These are phyloP conservation scores for Neonectria neomacrospora DNA, from an alignment of 2,329 filamentous ascomycete species.

Conservation along the genomic window DNA sequence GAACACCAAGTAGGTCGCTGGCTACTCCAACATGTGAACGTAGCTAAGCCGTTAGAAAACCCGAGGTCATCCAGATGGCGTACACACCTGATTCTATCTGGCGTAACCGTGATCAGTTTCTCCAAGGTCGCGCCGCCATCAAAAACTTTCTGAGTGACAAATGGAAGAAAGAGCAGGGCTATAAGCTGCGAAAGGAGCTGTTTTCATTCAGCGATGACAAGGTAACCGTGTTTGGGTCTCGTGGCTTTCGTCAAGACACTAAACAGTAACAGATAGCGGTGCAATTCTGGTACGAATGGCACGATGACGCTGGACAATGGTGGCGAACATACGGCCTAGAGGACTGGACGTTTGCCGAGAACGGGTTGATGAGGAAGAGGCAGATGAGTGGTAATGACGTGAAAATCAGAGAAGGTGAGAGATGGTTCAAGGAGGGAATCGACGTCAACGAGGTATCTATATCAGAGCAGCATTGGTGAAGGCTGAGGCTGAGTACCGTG, in stretches of 20 bases:
- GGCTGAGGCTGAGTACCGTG: too few relatives aligned
- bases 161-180: constrained; percentile 78
- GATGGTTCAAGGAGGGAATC: constrained; percentile 77
- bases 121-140: constrained; percentile 75
- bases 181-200: constrained; percentile 83
- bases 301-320: constrained; percentile 78
- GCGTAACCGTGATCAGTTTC: constrained; percentile 79
- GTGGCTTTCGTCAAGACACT: too few relatives aligned
- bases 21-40: too few relatives aligned
- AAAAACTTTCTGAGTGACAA: constrained; percentile 75
- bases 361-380: constrained; percentile 77
- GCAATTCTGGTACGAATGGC: constrained; percentile 91
- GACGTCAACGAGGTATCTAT: constrained; percentile 76
- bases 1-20: constrained; percentile 73
- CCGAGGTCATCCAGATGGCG: constrained; percentile 71
- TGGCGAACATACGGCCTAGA: constrained; percentile 88
- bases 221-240: constrained; percentile 43
- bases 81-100: constrained; percentile 84
- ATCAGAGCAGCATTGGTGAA: constrained; percentile 73
- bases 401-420: constrained; percentile 67
- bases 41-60: constrained; percentile 62
- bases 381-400: constrained; percentile 83
- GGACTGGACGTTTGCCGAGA: constrained; percentile 79
- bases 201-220: constrained; percentile 80
- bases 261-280: constrained; percentile 72